Percentiles rank a stretch among this genome's conserved stretches.
Conservation (phyloP, 352 stramenopile species). For the Pythium vanterpoolii region DNA sequence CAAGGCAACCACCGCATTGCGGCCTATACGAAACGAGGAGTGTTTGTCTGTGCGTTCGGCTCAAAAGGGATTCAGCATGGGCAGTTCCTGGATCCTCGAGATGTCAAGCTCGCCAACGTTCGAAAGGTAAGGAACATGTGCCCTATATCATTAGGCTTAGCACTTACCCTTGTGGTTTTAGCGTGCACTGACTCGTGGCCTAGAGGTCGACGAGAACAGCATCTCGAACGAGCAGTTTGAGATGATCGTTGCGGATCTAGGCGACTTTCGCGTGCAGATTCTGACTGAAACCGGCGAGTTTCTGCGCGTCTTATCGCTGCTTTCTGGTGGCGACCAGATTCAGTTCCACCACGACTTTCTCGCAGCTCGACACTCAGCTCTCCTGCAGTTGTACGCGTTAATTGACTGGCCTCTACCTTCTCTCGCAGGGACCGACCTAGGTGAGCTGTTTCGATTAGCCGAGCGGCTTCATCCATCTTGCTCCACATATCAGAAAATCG, state of each 20-base stretch:
- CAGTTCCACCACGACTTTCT: conserved; percentile 38
- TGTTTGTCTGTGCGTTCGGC: conserved; percentile 45
- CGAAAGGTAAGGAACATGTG: conserved; percentile 70
- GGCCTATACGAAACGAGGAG: conserved; percentile 54
- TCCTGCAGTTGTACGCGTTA: conserved; percentile 32
- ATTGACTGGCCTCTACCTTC: conserved; percentile 21
- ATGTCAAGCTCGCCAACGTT: conserved; percentile 54
- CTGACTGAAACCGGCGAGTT: conserved; percentile 55
- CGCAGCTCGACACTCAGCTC: conserved; percentile 2
- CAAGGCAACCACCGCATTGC: conserved; percentile 44
- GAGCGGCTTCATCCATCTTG: conserved; percentile 40
- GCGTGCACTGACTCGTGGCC: conserved; percentile 39
- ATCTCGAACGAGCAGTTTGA: conserved; percentile 72
- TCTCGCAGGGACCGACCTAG: conserved; percentile 30
- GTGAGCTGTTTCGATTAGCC: conserved; percentile 32
- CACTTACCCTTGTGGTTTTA: conserved; percentile 22
- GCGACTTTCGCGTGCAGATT: conserved; percentile 71
- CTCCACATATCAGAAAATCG: conserved; percentile 35
- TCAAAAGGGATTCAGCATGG: conserved; percentile 30
- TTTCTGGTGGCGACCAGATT: conserved; percentile 41
- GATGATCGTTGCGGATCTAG: conserved; percentile 54
- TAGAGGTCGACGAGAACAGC: conserved; percentile 26
- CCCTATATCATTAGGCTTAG: too few relatives aligned
- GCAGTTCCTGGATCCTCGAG: conserved; percentile 48
- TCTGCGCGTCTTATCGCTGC: conserved; percentile 46